Percentiles rank a stretch among this genome's conserved stretches.
Evolutionary conservation across 129 eudicot genomes (phyloP).

Genomic region (Flaveria ramosissima): DNA sequence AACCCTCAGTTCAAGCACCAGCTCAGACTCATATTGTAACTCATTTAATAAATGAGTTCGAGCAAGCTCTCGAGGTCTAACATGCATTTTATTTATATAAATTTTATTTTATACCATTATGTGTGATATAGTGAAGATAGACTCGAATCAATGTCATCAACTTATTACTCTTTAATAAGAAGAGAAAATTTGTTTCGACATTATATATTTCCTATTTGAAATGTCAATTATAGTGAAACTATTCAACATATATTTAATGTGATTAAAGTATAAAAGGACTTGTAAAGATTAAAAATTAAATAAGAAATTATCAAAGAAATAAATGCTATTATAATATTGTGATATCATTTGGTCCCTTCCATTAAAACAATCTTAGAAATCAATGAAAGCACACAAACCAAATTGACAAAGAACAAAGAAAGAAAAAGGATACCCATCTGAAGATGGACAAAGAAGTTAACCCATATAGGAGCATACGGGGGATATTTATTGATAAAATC

Average conservation of each 20-base stretch:
- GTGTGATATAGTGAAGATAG: neutral
- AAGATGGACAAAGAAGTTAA: no score
- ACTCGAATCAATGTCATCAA: neutral
- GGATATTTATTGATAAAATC: no score
- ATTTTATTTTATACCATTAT: no score
- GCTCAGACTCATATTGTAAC: no score
- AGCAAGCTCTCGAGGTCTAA: no score
- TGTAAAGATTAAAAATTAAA: neutral
- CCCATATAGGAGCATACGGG: no score
- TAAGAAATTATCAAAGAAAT: neutral
- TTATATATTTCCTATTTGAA: neutral
- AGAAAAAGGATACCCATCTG: neutral
- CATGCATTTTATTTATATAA: no score
- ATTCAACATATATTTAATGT: neutral
- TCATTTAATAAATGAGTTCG: no score
- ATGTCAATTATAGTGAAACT: neutral
- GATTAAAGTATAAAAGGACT: neutral
- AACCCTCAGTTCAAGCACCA: no score
- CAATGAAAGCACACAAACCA: neutral
- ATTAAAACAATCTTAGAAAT: neutral
- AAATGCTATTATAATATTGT: neutral
- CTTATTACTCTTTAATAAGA: neutral
- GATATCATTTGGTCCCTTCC: neutral
- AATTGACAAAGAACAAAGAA: neutral
- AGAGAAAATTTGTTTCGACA: neutral